Evolutionary conservation across 2,329 filamentous ascomycete genomes (phyloP).

Genomic region (Calycina marina): DNA sequence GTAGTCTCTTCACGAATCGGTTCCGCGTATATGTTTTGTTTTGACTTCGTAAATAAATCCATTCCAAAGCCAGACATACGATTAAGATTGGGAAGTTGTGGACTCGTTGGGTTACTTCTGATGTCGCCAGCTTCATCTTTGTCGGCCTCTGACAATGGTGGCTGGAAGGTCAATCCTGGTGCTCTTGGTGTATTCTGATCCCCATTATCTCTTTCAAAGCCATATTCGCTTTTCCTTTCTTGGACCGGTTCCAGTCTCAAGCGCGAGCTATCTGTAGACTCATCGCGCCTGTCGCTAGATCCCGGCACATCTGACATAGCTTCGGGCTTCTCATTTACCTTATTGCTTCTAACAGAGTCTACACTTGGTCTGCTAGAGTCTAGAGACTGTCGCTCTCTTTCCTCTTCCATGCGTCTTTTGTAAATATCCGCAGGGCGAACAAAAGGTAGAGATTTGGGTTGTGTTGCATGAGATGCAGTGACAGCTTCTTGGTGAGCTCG

Average conservation of each 20-base stretch:
- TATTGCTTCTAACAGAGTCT: constrained; percentile 30
- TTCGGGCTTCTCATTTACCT: constrained; percentile 16
- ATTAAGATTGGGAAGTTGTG: constrained; percentile 40
- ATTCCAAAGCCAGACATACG: constrained; percentile 46
- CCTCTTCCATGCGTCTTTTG: constrained; percentile 49
- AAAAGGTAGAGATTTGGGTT: constrained; percentile 42
- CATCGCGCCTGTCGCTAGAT: constrained; percentile 21
- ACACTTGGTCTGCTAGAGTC: constrained; percentile 42
- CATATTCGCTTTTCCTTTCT: constrained; percentile 45
- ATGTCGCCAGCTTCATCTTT: constrained; percentile 11
- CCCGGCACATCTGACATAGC: constrained; percentile 11
- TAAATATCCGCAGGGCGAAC: constrained; percentile 68
- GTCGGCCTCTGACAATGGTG: constrained; percentile 1
- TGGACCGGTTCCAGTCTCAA: constrained; percentile 36
- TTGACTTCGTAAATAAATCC: constrained; percentile 34
- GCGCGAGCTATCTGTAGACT: constrained; percentile 24
- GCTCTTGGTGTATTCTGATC: constrained; percentile 5
- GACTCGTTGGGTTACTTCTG: constrained; percentile 31
- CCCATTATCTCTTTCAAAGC: constrained; percentile 29
- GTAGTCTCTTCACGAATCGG: constrained; percentile 1
- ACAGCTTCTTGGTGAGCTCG: constrained; percentile 11
- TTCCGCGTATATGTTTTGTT: constrained; percentile 5
- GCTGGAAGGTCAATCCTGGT: constrained; percentile 1
- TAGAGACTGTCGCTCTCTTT: constrained; percentile 45
- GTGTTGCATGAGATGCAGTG: constrained; percentile 22